A percentile compares a stretch with the other conserved stretches of the same genome.
phyloP scores from a whole-genome alignment of 352 stramenopile genomes.

The Sclerospora graminicola region DNA sequence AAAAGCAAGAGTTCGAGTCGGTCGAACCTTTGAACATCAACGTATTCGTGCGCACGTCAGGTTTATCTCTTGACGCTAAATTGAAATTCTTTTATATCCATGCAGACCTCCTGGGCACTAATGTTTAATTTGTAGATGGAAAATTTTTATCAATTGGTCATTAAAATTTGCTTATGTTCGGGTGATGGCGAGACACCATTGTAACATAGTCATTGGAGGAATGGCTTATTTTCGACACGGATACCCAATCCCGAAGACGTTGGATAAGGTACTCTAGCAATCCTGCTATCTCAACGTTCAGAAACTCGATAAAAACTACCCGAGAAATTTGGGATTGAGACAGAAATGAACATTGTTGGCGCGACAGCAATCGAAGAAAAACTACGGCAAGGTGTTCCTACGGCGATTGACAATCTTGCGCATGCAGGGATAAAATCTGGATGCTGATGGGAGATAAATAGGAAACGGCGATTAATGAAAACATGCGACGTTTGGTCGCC shows the following conservation, averaged over 20 bases:
- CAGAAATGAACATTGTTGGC: no score
- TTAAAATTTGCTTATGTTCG: constrained; percentile 52
- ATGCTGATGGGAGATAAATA: no score
- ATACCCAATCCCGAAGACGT: constrained; percentile 77
- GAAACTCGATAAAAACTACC: constrained; percentile 92
- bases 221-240: constrained; percentile 11
- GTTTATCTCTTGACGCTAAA: constrained; percentile 71
- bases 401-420: no score
- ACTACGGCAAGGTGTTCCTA: no score
- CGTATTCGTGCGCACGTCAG: constrained; percentile 72
- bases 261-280: constrained; percentile 88
- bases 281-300: constrained; percentile 86
- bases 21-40: constrained; percentile 84
- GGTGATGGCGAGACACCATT: constrained; percentile 18
- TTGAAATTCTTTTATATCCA: constrained; percentile 81
- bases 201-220: constrained; percentile 13
- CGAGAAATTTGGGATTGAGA: no score
- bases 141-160: constrained; percentile 69
- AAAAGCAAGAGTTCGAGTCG: constrained; percentile 68
- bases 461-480: constrained; percentile 2
- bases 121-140: constrained; percentile 80
- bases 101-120: constrained; percentile 66
- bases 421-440: no score
- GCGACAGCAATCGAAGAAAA: no score
- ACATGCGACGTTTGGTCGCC: not conserved